phyloP scores from a whole-genome alignment of 2,329 filamentous ascomycete genomes.

The Metarhizium anisopliae region DNA sequence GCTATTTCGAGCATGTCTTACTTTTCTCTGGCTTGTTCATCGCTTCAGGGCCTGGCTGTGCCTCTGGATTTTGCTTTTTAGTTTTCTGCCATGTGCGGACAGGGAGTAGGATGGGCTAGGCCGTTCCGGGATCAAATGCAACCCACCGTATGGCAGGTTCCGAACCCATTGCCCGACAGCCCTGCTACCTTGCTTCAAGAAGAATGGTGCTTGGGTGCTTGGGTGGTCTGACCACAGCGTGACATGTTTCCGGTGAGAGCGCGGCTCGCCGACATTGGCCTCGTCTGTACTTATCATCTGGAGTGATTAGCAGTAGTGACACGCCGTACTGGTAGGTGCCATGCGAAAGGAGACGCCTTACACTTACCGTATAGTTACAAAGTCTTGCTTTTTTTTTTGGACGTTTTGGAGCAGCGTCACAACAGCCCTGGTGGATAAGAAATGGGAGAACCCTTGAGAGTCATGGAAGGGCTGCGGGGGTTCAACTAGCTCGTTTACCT shows the following conservation, averaged over 20 bases:
- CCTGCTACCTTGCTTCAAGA: not conserved
- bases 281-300: not conserved
- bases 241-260: not conserved
- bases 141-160: conserved; percentile 4
- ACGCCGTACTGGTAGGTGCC: not conserved
- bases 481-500: no score
- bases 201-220: not conserved
- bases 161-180: conserved; percentile 1
- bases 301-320: not conserved
- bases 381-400: not conserved
- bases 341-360: not conserved
- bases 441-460: not conserved
- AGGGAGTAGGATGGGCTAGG: not conserved
- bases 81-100: conserved; percentile 1
- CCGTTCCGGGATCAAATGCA: not conserved
- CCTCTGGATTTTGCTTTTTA: not conserved
- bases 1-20: not conserved
- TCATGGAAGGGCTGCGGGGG: no score
- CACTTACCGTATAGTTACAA: not conserved
- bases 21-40: not conserved
- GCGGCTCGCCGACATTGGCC: not conserved
- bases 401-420: not conserved
- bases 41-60: not conserved
- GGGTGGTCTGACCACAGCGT: not conserved
- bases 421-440: not conserved